Evolutionary conservation across 768 basidiomycete species (phyloP), one percentile per base, ranked within the genome.

Genomic region (Baorangia bicolor): DNA sequence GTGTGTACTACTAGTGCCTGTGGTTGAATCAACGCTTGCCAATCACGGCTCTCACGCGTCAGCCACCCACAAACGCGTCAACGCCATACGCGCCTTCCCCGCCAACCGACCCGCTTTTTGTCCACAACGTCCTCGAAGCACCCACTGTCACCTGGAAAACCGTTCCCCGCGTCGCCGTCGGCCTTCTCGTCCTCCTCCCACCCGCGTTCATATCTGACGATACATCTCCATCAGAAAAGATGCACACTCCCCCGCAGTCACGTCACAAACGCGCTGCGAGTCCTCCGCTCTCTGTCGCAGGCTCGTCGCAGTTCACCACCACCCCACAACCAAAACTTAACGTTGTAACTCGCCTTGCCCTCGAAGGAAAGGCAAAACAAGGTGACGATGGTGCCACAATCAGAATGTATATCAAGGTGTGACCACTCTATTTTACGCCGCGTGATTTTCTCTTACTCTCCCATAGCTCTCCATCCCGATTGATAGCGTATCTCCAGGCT

Each of bases 361-460:
- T 92, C 46, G 87, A 90, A 64, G 90, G 89, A 30, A 86, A 83
- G 70, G 83, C 84, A 21, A 86, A 82, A 69, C 79, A 81, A 52
- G 82, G 79, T 2, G 75, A 81, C 42, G 86, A 89, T 64, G 86
- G 83, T 37, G 87, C 82, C 34, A 74, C 81, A 18, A 81, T 92
- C 48, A 85, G 78, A 61, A 84, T 91, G 78, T 92, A 88, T 72
- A 78, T 92, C 60, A 92, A 88, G 78, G 90, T 88, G 56, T 43
- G 70, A 63, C 47, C 60, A 51, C 28, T 20, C 42, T 16, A 1
- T 43, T 28, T 18, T 2, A 7, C 34, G 2, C n/a, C 20, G 1
- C 27, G 14, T 34, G n/a, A 3, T 31, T 23, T 12, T 21, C 49
- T 50, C 46, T 61, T 6, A 65, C 53, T 12, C n/a, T 27, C 8